Percentiles rank a stretch among this genome's conserved stretches.
These are phyloP conservation scores for Trypanosoma brucei DNA, from an alignment of 208 protist species.

Conservation along the genomic window DNA sequence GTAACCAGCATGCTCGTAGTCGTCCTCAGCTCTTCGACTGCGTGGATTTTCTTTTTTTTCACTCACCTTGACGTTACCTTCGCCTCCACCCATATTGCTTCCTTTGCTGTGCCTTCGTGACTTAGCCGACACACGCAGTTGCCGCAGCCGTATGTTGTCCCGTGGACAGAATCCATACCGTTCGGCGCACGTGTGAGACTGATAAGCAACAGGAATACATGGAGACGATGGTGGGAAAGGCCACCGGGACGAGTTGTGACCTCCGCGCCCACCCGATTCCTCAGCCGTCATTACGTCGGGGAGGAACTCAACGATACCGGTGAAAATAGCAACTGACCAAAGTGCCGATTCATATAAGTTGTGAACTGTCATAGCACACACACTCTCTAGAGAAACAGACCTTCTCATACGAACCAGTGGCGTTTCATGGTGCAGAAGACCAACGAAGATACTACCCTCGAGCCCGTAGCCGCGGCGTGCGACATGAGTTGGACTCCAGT, in stretches of 20 bases:
- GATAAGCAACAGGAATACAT: slow-evolving; percentile 9
- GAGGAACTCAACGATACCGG: slow-evolving; percentile 16
- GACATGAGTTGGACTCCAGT: slow-evolving; percentile 11
- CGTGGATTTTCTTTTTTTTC: neutral
- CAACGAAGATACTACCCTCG: slow-evolving; percentile 24
- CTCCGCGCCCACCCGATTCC: slow-evolving; percentile 5
- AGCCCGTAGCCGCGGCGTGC: slow-evolving; percentile 16
- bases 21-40: neutral
- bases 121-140: slow-evolving; percentile 20
- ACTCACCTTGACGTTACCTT: slow-evolving; percentile 3
- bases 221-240: slow-evolving; percentile 1
- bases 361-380: slow-evolving; percentile 13
- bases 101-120: neutral
- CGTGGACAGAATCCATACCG: slow-evolving; percentile 36
- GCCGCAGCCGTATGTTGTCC: slow-evolving; percentile 53
- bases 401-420: neutral
- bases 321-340: slow-evolving; percentile 17
- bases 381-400: neutral
- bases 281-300: neutral
- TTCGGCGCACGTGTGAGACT: slow-evolving; percentile 9
- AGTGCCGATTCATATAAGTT: slow-evolving; percentile 10
- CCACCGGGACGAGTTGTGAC: slow-evolving; percentile 3
- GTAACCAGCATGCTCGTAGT: slow-evolving; percentile 7
- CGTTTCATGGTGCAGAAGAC: neutral
- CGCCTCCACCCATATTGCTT: neutral